Base-by-base conservation (phyloP, 495 filamentous ascomycete species). In the Hamigera avellanea region DNA sequence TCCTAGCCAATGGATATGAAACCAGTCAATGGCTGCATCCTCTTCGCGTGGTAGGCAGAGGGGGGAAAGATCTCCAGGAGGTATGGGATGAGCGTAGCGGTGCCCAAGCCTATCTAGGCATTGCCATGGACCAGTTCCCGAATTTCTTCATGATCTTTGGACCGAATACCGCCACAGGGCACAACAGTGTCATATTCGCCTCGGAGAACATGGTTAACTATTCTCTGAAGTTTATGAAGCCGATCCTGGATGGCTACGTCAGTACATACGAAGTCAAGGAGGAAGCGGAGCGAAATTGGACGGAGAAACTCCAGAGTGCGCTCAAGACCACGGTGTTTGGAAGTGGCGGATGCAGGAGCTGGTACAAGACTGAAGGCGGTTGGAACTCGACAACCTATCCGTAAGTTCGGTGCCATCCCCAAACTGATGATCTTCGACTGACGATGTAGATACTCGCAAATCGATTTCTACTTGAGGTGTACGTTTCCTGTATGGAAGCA, bases 131-230 rank as follows among this genome's bases (percentile, higher is more conserved):
- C 38, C 66, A 67, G 0, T 83, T 78, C 48, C 78, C 78, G 0
- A 83, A 83, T 38, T 74, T 81, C 52, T 83, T 83, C 55, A 67
- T 78, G 26, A 51, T 82, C 5, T 73, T 76, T 44, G 78, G 78
- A 0, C 78, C 78, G 0, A 82, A 82, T 40, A 78, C 74, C 0
- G 67, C 57, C 0, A 81, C 74, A 1, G 78, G 78, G 0, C 79
- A 83, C 52, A 66, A 60, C 1, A 75, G 68, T 23, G 75, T 80
- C 0, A 69, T 80, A 7, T 60, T 80, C 14, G 66, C 67, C 0
- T 66, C 59, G 7, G 78, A 83, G 46, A 78, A 78, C 35, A 69
- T 69, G 52, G 61, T 80, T 17, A 54, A 70, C 16, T 67, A 70
- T 35, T 64, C 43, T 2, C 21, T 69, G 32, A 54, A 57, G 2